Evolutionary conservation across 2,329 filamentous ascomycete genomes (phyloP).

Genomic region (Exophiala lecanii-corni): DNA sequence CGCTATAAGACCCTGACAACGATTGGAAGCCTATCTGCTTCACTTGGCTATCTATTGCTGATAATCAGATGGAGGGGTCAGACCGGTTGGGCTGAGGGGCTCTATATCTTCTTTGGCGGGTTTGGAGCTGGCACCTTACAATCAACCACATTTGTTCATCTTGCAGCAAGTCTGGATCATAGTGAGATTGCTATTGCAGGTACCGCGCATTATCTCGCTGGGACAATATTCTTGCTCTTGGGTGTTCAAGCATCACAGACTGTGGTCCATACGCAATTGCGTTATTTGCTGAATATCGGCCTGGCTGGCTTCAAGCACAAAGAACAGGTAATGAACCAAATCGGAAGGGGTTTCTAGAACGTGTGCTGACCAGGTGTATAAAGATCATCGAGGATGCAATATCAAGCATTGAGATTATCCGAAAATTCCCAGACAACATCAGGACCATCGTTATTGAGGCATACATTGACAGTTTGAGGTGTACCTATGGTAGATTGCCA

Average conservation of each 20-base stretch:
- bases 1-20: slow-evolving; percentile 55
- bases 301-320: background rate
- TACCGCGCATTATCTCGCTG: slow-evolving; percentile 42
- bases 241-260: slow-evolving; percentile 13
- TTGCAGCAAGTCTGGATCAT: slow-evolving; percentile 44
- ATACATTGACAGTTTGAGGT: background rate
- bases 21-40: slow-evolving; percentile 47
- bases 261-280: slow-evolving; percentile 7
- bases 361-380: too few species aligned
- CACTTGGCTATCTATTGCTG: slow-evolving; percentile 50
- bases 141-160: slow-evolving; percentile 46
- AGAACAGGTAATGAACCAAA: too few species aligned
- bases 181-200: slow-evolving; percentile 48
- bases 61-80: slow-evolving; percentile 56
- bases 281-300: background rate
- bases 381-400: background rate
- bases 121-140: slow-evolving; percentile 47
- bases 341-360: too few species aligned
- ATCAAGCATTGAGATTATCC: background rate
- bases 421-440: background rate
- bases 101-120: slow-evolving; percentile 57
- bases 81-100: slow-evolving; percentile 51
- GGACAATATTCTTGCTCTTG: slow-evolving; percentile 12
- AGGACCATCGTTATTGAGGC: background rate
- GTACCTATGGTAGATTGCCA: background rate